Percentiles rank a stretch among this genome's conserved stretches.
Conservation (phyloP, 2,329 filamentous ascomycete genomes). For the Pseudophaeomoniella oleicola region DNA sequence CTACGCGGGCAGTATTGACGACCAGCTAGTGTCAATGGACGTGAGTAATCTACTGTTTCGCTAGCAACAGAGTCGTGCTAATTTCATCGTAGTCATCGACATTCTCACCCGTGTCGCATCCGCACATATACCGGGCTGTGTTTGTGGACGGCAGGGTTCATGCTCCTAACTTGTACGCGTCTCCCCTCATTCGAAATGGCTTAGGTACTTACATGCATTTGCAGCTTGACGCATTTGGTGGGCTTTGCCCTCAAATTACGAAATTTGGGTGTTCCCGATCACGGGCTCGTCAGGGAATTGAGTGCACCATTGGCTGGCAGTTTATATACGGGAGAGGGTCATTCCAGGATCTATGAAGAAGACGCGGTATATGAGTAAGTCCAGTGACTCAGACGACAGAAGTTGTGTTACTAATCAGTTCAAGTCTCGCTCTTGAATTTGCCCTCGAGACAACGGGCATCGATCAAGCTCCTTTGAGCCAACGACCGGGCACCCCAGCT, state of each 20-base stretch:
- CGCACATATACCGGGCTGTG: slow-evolving; percentile 88
- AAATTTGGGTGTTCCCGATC: slow-evolving; percentile 83
- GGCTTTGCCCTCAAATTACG: slow-evolving; percentile 87
- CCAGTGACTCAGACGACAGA: slow-evolving; percentile 6
- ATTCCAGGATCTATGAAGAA: slow-evolving; percentile 88
- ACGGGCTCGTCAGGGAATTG: slow-evolving; percentile 82
- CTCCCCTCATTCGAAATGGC: neutral
- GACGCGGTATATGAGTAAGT: slow-evolving; percentile 63
- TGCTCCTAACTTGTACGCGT: slow-evolving; percentile 65
- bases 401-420: slow-evolving; percentile 4
- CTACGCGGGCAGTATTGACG: slow-evolving; percentile 88
- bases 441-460: slow-evolving; percentile 55
- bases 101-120: slow-evolving; percentile 72
- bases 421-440: slow-evolving; percentile 53
- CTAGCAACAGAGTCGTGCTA: slow-evolving; percentile 5
- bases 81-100: slow-evolving; percentile 54
- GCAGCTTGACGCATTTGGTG: slow-evolving; percentile 68
- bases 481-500: slow-evolving; percentile 27
- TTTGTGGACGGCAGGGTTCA: slow-evolving; percentile 90
- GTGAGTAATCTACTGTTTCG: slow-evolving; percentile 27
- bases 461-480: slow-evolving; percentile 33
- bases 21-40: slow-evolving; percentile 88
- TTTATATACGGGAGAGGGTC: slow-evolving; percentile 81
- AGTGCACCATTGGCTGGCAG: slow-evolving; percentile 79
- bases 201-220: slow-evolving; percentile 4